phyloP scores from a whole-genome alignment of 139 green algal species.

The Tetradesmus lagerheimii region DNA sequence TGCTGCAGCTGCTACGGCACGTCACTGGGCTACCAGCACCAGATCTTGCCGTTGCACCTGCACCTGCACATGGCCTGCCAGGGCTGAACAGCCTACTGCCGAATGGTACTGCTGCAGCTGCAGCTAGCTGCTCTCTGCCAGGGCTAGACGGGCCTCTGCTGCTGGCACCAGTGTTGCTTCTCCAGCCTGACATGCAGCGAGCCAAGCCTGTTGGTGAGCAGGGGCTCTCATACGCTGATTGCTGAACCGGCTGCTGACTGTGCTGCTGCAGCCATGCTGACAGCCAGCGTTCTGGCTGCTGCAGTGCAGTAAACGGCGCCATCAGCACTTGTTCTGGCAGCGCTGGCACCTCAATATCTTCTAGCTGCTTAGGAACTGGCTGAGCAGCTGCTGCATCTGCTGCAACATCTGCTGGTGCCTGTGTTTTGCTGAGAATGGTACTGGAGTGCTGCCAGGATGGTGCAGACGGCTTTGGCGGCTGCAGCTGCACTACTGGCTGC shows the following conservation, averaged over 20 bases:
- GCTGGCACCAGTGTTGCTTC: neutral
- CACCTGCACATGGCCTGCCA: neutral
- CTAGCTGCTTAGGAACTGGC: neutral
- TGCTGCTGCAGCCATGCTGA: neutral
- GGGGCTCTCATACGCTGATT: neutral
- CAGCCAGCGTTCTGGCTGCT: neutral
- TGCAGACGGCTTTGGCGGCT: neutral
- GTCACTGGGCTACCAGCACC: neutral
- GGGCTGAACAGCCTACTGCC: neutral
- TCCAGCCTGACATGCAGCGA: neutral
- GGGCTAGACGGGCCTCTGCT: neutral
- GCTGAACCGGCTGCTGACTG: neutral
- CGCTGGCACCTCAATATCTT: neutral
- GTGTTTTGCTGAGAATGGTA: neutral
- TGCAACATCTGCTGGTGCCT: neutral
- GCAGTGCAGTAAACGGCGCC: neutral
- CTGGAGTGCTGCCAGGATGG: neutral
- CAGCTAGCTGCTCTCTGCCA: neutral
- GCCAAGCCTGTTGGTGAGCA: neutral
- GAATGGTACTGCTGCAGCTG: neutral
- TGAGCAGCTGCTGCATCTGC: neutral
- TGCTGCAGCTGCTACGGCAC: slow-evolving; percentile 10
- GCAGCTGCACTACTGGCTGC: neutral
- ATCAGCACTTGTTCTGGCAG: neutral
- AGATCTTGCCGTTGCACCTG: neutral